phyloP scores from a whole-genome alignment of 495 filamentous ascomycete genomes.

The Cryomyces minteri region DNA sequence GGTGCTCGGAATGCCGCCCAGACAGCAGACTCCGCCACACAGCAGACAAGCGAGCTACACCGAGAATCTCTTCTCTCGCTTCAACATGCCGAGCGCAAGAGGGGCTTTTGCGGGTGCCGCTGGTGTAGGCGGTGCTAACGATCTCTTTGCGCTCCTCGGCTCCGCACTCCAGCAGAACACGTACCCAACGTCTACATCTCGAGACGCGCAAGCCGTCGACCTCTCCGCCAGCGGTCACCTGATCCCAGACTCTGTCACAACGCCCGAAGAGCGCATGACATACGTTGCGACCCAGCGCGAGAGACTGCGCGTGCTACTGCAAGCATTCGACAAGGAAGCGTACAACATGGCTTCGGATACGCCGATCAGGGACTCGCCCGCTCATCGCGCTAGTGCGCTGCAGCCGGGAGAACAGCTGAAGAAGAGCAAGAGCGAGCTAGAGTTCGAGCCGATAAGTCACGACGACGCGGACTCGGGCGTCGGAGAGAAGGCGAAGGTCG shows the following conservation, averaged over 20 bases:
- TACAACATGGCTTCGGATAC: conserved; percentile 21
- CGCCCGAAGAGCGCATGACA: conserved; percentile 39
- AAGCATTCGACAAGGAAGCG: conserved; percentile 59
- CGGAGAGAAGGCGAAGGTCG: conserved; percentile 12
- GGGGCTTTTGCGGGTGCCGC: conserved; percentile 27
- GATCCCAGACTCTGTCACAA: conserved; percentile 45
- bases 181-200: conserved; percentile 21
- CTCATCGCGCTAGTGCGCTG: conserved; percentile 5
- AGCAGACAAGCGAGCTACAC: conserved; percentile 42
- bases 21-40: conserved; percentile 30
- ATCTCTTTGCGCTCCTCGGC: conserved; percentile 61
- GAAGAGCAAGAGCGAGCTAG: conserved; percentile 56
- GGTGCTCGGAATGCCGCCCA: conserved; percentile 48
- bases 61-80: conserved; percentile 64
- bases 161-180: conserved; percentile 40
- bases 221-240: conserved; percentile 40
- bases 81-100: conserved; percentile 52
- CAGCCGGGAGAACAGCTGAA: conserved; percentile 22
- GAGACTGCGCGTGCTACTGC: conserved; percentile 46
- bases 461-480: conserved; percentile 30
- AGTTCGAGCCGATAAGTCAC: conserved; percentile 70
- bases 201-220: conserved; percentile 31
- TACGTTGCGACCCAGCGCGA: conserved; percentile 62
- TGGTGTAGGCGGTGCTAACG: conserved; percentile 10
- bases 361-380: conserved; percentile 17